phyloP scores from a whole-genome alignment of 2,329 filamentous ascomycete genomes.

The Fusarium cyanostomum region DNA sequence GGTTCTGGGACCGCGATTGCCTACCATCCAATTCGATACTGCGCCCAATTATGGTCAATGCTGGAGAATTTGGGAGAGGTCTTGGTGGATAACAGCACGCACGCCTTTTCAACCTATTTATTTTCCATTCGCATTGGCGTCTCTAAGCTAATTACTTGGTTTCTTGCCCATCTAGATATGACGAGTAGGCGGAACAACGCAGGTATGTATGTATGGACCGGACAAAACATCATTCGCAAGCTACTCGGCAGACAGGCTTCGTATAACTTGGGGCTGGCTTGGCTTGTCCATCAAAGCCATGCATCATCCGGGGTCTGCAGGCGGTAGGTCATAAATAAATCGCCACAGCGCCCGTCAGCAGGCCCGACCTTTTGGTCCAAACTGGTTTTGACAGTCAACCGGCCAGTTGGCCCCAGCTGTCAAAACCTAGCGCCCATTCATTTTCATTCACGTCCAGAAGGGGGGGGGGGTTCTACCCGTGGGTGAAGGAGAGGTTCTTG shows the following conservation, averaged over 20 bases:
- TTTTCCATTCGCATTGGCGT: neutral
- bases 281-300: neutral
- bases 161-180: neutral
- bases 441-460: neutral
- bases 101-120: neutral
- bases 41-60: conserved; percentile 4
- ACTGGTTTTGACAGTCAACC: neutral
- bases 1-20: neutral
- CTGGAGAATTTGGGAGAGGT: conserved; percentile 5
- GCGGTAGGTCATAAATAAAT: neutral
- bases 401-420: neutral
- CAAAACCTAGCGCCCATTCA: neutral
- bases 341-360: neutral
- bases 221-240: neutral
- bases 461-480: neutral
- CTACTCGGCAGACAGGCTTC: neutral
- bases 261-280: neutral
- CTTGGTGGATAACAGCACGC: conserved; percentile 11
- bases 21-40: neutral
- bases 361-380: neutral
- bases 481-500: neutral
- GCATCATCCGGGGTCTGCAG: neutral
- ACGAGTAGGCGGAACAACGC: neutral
- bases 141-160: neutral
- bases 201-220: neutral